Evolutionary conservation across 148 eudicot genomes (phyloP), one percentile per base, ranked within the genome.

Genomic region (Diospyros kaki): DNA sequence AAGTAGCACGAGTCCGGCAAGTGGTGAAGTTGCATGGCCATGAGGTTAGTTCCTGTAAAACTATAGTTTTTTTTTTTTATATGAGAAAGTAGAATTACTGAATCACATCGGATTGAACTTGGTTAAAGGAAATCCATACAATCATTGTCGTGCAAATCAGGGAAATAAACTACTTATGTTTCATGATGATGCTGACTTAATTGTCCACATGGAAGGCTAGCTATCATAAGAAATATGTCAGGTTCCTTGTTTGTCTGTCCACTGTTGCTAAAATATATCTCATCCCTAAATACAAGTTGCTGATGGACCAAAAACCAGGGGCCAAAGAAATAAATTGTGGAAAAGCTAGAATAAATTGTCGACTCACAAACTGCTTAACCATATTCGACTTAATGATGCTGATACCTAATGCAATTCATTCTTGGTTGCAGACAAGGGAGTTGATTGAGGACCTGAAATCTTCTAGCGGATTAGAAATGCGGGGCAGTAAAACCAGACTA

Each of bases 361-460:
- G 28, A 28, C 28, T 28, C 28, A 28, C 38, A 17, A 15, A n/a
- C 76, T 46, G 38, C 15, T 73, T 63, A 42, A 41, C 42, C 43
- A 9, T 52, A 9, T 12, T 18, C 17, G 62, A 14, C 54, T 13
- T 48, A n/a, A 58, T 40, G 64, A n/a, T 58, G 13, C 63, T 64
- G 38, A 61, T 68, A 64, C 9, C 28, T 28, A 28, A 28, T 54
- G 72, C 13, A 15, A 40, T 69, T 58, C n/a, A 28, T 70, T 42
- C 48, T 80, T 82, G 61, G 46, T 58, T 81, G 86, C 87, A 96
- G 99, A 93, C 99, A 1, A 88, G 99, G 70, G 99, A 93, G 71
- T 78, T 96, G 76, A 88, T 93, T 2, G 98, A 96, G 13, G 98
- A 93, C 87, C 81, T 96, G 84, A 96, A 76, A 89, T 87, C 93